These are phyloP conservation scores for Candida pseudofarinosa DNA, from an alignment of 805 yeast genomes.

Conservation along the genomic window DNA sequence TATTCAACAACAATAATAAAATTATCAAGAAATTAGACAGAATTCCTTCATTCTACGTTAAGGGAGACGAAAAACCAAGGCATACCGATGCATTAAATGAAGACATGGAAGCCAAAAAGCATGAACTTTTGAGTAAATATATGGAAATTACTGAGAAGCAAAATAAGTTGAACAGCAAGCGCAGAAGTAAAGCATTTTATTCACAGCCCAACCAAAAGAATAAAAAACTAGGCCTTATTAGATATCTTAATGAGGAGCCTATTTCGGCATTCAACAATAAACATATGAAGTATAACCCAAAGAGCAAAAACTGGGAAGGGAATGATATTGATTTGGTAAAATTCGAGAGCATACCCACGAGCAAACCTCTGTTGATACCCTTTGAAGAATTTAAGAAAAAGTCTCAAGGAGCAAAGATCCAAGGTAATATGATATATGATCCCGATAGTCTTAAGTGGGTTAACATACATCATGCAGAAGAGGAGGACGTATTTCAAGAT, in stretches of 20 bases:
- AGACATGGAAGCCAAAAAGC: slow-evolving; percentile 16
- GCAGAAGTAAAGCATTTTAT: slow-evolving; percentile 1
- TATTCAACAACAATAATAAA: slow-evolving; percentile 29
- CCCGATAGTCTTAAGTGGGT: slow-evolving; percentile 56
- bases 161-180: slow-evolving; percentile 9
- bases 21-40: slow-evolving; percentile 35
- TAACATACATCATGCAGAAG: slow-evolving; percentile 35
- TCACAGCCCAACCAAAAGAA: slow-evolving; percentile 11
- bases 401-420: slow-evolving; percentile 9
- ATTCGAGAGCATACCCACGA: slow-evolving; percentile 38
- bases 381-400: slow-evolving; percentile 19
- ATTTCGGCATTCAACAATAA: slow-evolving; percentile 11
- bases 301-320: slow-evolving; percentile 57
- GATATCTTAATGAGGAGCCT: slow-evolving; percentile 22
- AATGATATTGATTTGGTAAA: slow-evolving; percentile 53
- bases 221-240: slow-evolving; percentile 27
- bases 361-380: slow-evolving; percentile 38
- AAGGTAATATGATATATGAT: slow-evolving; percentile 55
- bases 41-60: slow-evolving; percentile 38
- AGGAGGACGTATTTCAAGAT: slow-evolving; percentile 45
- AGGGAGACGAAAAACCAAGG: slow-evolving; percentile 6
- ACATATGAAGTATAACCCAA: slow-evolving; percentile 53
- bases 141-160: slow-evolving; percentile 24
- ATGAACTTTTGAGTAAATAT: slow-evolving; percentile 27
- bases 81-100: slow-evolving; percentile 1